phyloP scores from a whole-genome alignment of 805 yeast species.

The Sugiyamaella lignohabitans region DNA sequence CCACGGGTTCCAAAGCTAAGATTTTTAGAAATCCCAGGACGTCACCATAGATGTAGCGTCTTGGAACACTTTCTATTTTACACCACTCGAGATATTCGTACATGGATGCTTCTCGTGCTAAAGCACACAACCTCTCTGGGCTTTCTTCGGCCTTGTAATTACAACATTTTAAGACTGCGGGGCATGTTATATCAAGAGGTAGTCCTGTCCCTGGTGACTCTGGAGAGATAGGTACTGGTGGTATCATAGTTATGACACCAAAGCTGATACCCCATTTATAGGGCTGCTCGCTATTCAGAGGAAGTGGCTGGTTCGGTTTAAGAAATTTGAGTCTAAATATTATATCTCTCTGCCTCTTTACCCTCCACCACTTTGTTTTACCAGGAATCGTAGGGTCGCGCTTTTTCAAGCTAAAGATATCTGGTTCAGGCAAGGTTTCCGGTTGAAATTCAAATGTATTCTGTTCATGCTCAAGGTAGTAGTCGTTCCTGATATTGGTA shows the following conservation, averaged over 20 bases:
- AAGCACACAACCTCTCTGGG: not conserved
- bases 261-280: not conserved
- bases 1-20: constrained; percentile 22
- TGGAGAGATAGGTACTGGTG: not conserved
- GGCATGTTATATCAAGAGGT: constrained; percentile 1
- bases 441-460: not conserved
- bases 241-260: not conserved
- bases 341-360: constrained; percentile 5
- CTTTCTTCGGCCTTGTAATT: constrained; percentile 4
- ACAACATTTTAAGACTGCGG: constrained; percentile 14
- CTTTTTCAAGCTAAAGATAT: constrained; percentile 10
- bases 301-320: not conserved
- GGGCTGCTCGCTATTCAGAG: not conserved
- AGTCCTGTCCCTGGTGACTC: too few species aligned
- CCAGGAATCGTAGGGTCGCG: constrained; percentile 15
- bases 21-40: constrained; percentile 19
- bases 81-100: constrained; percentile 16
- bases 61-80: constrained; percentile 12
- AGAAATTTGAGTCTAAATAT: not conserved
- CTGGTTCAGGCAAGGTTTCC: constrained; percentile 11
- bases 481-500: not conserved
- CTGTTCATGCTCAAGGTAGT: constrained; percentile 7
- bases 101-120: constrained; percentile 21
- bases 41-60: constrained; percentile 18
- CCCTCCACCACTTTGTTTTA: constrained; percentile 17